Evolutionary conservation across 2,329 filamentous ascomycete species (phyloP).

Genomic region (Didymella pomorum): DNA sequence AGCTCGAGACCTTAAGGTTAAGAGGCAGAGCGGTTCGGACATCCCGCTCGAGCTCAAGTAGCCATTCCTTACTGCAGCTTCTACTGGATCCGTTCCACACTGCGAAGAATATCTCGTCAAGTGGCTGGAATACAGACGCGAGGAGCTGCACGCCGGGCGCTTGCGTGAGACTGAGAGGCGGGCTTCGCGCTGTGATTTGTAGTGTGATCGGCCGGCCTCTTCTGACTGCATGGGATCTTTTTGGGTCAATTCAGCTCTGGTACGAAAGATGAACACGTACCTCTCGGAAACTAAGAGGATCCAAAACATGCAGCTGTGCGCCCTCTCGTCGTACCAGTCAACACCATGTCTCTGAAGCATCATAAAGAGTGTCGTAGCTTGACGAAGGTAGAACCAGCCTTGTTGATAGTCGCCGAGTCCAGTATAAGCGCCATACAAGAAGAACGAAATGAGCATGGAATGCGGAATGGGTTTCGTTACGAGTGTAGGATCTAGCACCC

Average conservation of each 20-base stretch:
- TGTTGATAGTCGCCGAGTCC: slow-evolving; percentile 76
- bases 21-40: slow-evolving; percentile 64
- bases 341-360: slow-evolving; percentile 26
- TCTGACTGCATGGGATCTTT: slow-evolving; percentile 73
- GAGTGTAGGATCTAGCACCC: slow-evolving; percentile 25
- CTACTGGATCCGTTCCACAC: slow-evolving; percentile 72
- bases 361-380: slow-evolving; percentile 71
- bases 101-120: slow-evolving; percentile 70
- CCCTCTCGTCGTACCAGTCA: slow-evolving; percentile 25
- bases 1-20: slow-evolving; percentile 61
- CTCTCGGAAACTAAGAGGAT: slow-evolving; percentile 39
- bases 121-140: slow-evolving; percentile 69
- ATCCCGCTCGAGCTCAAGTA: slow-evolving; percentile 69
- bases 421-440: slow-evolving; percentile 76
- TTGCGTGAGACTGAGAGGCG: slow-evolving; percentile 69
- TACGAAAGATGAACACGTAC: slow-evolving; percentile 13
- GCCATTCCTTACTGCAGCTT: slow-evolving; percentile 65
- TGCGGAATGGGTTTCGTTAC: slow-evolving; percentile 33
- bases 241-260: background rate
- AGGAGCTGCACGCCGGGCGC: slow-evolving; percentile 63
- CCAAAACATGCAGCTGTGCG: slow-evolving; percentile 33
- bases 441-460: slow-evolving; percentile 75
- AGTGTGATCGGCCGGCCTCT: slow-evolving; percentile 74
- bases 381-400: slow-evolving; percentile 81
- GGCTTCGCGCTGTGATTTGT: slow-evolving; percentile 72